Percentiles rank a stretch among this genome's conserved stretches.
phyloP scores from a whole-genome alignment of 495 filamentous ascomycete genomes.

The Parachaetomium inaequale region DNA sequence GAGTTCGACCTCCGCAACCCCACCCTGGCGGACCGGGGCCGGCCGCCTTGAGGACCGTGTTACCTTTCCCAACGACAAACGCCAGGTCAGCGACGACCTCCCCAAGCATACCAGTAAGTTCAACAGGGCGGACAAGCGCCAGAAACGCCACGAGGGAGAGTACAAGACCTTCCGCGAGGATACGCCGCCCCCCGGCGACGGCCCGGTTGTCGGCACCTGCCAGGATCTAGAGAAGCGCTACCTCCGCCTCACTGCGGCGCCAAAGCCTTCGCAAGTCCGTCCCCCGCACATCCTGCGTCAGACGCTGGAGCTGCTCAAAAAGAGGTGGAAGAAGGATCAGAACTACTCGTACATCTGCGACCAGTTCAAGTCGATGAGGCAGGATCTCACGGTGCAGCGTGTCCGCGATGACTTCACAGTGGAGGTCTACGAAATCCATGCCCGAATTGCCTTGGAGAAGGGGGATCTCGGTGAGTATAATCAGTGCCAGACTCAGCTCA shows the following conservation, averaged over 20 bases:
- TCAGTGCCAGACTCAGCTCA: constrained; percentile 98
- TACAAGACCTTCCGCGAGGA: constrained; percentile 62
- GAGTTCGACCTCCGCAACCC: constrained; percentile 31
- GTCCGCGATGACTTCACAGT: constrained; percentile 96
- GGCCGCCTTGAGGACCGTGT: constrained; percentile 72
- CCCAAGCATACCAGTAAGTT: constrained; percentile 70
- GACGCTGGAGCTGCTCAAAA: constrained; percentile 83
- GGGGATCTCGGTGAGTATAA: constrained; percentile 99
- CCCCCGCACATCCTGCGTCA: constrained; percentile 76
- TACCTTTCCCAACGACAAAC: constrained; percentile 60
- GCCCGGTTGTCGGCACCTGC: constrained; percentile 83
- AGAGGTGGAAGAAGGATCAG: constrained; percentile 88
- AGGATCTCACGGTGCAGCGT: constrained; percentile 96
- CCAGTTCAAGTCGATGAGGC: constrained; percentile 97
- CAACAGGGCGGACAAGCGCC: constrained; percentile 81
- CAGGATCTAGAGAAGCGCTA: constrained; percentile 88
- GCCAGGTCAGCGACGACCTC: constrained; percentile 44
- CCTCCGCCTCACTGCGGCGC: constrained; percentile 85
- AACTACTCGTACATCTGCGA: constrained; percentile 98
- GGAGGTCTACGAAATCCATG: constrained; percentile 94
- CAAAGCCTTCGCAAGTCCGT: constrained; percentile 80
- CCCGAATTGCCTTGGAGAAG: constrained; percentile 96
- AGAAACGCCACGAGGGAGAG: constrained; percentile 74
- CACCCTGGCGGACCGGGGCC: constrained; percentile 71
- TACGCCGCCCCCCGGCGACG: constrained; percentile 56